A percentile compares a stretch with the other conserved stretches of the same genome.
Conservation (phyloP, 805 yeast species). For the Candida chauliodis region DNA sequence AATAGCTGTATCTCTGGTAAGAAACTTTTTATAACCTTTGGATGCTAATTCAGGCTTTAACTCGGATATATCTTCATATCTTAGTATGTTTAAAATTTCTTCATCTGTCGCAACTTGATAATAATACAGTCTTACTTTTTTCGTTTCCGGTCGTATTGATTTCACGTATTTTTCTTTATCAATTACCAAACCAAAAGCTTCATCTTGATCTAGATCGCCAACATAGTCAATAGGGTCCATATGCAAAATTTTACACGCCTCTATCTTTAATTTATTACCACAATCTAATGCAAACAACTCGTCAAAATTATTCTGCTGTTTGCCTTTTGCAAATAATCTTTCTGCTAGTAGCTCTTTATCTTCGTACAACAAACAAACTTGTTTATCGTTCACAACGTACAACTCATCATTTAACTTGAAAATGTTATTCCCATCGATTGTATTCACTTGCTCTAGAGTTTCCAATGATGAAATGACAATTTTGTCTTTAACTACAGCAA, state of each 20-base stretch:
- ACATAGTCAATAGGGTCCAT: constrained; percentile 3
- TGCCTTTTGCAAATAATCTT: neutral
- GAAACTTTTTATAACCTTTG: constrained; percentile 4
- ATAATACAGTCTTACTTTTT: neutral
- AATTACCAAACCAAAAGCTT: constrained; percentile 4
- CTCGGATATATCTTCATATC: constrained; percentile 2
- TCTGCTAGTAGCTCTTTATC: neutral
- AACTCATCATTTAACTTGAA: constrained; percentile 3
- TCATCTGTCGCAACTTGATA: constrained; percentile 1
- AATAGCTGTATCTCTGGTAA: constrained; percentile 1
- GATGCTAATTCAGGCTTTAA: neutral
- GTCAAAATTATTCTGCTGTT: constrained; percentile 3
- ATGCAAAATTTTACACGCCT: constrained; percentile 2
- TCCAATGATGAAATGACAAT: constrained; percentile 24
- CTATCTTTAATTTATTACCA: neutral
- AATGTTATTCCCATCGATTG: constrained; percentile 2
- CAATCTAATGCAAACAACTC: neutral
- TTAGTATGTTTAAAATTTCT: constrained; percentile 5
- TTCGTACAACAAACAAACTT: neutral
- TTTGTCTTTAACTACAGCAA: constrained; percentile 23
- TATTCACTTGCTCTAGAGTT: constrained; percentile 16
- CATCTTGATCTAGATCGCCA: constrained; percentile 3
- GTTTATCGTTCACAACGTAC: neutral
- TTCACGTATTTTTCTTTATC: constrained; percentile 1
- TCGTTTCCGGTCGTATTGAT: constrained; percentile 1